Base-by-base conservation (phyloP, 257 asterid species). In the Penstemon newberryi region DNA sequence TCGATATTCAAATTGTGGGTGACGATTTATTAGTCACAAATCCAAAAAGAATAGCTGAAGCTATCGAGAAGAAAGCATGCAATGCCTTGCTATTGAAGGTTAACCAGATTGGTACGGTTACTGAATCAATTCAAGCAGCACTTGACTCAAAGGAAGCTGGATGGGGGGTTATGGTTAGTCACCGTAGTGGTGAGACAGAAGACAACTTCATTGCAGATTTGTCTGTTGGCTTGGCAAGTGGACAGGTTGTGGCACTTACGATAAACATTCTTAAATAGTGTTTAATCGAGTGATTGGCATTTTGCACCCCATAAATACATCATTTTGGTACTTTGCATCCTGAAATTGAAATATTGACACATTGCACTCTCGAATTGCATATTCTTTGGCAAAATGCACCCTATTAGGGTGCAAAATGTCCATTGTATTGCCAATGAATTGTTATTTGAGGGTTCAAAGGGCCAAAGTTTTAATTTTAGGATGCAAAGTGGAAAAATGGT, bases 111-210 rank as follows among this genome's bases (percentile, higher is more conserved):
- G 99, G 99, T 55, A 87, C 91, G 0, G 96, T 94, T 3, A 94
- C 97, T n/a, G 99, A 94, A 82, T 94, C 99, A 40, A 84, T 94
- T 74, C 96, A 87, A 75, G 97, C 99, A 62, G 99, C 99, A 0
- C 86, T 94, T 3, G 97, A 94, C 84, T 91, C 99, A 12, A 94
- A 94, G 77, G 96, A 97, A 67, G 99, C 97, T 18, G 97, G 97
- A 11, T 94, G 99, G 99, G 99, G 99, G 68, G 99, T 94, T 56
- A 94, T 94, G 99, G 99, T 94, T 67, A 94, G 97, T 75, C 99
- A 94, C 78, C 92, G 99, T 15, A 94, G 99, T 79, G 99, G 99
- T 46, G 99, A 93, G 78, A 93, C 99, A 2, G 99, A 93, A 75
- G 99, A 93, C 82, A 89, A 93, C 85, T 93, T 93, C 79, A 93